A percentile compares a stretch with the other conserved stretches of the same genome.
Evolutionary conservation across 768 basidiomycete genomes (phyloP).

Genomic region (Podaxis rugospora): DNA sequence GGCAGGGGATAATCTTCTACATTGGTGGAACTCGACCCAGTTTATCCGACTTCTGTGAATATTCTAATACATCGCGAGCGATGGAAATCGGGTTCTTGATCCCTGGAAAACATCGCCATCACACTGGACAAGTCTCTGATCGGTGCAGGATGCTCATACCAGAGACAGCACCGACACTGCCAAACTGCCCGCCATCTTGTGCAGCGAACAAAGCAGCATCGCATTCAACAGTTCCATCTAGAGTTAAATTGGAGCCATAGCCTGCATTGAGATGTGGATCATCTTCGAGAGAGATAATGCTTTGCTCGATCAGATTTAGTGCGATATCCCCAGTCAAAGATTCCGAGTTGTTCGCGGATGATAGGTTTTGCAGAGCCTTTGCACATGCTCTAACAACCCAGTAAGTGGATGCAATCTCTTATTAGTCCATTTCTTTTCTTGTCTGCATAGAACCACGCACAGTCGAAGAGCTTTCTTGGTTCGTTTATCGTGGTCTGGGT

Average conservation of each 20-base stretch:
- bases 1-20: constrained; percentile 31
- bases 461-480: constrained; percentile 53
- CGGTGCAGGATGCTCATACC: constrained; percentile 31
- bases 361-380: constrained; percentile 23
- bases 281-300: constrained; percentile 61
- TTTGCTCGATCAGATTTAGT: constrained; percentile 45
- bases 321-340: constrained; percentile 14
- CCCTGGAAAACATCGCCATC: constrained; percentile 31
- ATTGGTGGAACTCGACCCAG: constrained; percentile 70
- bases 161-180: constrained; percentile 69
- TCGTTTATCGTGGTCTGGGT: constrained; percentile 38
- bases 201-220: constrained; percentile 73
- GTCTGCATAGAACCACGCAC: constrained; percentile 28
- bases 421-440: too few species aligned
- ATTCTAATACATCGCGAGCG: constrained; percentile 53
- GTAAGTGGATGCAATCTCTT: too few species aligned
- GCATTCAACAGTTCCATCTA: constrained; percentile 75
- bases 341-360: neutral
- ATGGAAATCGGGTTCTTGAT: constrained; percentile 66
- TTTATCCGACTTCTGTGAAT: constrained; percentile 40
- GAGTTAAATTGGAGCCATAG: constrained; percentile 76
- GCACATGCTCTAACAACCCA: constrained; percentile 44
- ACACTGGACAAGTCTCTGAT: neutral
- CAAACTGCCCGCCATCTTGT: constrained; percentile 35
- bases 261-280: constrained; percentile 71